Conservation (phyloP, 805 yeast species). For the Ogataea haglerorum region DNA sequence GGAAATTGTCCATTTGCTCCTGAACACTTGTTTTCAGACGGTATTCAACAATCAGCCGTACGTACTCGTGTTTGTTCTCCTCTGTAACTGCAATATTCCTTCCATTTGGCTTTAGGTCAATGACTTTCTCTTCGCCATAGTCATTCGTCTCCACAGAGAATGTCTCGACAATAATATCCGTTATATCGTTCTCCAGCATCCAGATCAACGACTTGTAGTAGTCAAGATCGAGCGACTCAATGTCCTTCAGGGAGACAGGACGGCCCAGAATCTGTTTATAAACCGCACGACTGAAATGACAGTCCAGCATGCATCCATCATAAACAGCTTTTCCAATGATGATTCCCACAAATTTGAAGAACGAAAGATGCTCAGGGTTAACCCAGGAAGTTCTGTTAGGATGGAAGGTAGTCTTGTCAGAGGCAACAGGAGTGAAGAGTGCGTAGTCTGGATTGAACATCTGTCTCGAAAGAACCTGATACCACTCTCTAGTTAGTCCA, state of each 20-base stretch:
- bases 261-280: constrained; percentile 82
- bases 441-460: constrained; percentile 97
- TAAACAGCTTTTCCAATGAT: constrained; percentile 91
- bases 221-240: constrained; percentile 90
- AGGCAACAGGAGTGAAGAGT: constrained; percentile 82
- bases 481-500: constrained; percentile 97
- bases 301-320: constrained; percentile 82
- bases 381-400: constrained; percentile 91
- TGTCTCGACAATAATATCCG: constrained; percentile 91
- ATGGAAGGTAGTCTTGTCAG: constrained; percentile 91
- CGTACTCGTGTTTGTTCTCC: constrained; percentile 86
- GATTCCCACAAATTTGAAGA: constrained; percentile 91
- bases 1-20: constrained; percentile 82
- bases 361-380: constrained; percentile 88
- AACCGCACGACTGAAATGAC: constrained; percentile 93
- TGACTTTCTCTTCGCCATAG: constrained; percentile 81
- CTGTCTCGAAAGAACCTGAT: constrained; percentile 86
- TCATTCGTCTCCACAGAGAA: constrained; percentile 92
- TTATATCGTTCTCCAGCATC: constrained; percentile 96
- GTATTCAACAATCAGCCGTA: constrained; percentile 79
- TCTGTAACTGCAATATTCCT: constrained; percentile 83
- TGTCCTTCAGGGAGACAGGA: constrained; percentile 81
- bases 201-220: constrained; percentile 89
- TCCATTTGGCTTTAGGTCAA: constrained; percentile 83
- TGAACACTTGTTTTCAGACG: constrained; percentile 76